Evolutionary conservation across 2,329 filamentous ascomycete genomes (phyloP), one percentile per base, ranked within the genome.

Genomic region (Teratosphaeria gauchensis): DNA sequence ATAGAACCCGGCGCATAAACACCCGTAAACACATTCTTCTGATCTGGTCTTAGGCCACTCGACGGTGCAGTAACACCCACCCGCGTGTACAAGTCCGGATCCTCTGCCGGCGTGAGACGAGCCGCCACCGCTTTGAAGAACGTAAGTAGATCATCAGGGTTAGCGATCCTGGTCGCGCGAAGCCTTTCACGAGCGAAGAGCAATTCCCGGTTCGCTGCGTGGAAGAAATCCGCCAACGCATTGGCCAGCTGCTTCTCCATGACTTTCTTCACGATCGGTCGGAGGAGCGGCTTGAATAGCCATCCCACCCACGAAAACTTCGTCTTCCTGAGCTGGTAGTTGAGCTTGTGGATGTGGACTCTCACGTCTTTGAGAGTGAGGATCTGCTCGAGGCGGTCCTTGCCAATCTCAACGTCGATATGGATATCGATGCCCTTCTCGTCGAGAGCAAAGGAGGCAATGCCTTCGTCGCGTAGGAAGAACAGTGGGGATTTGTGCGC

Each of bases 1-100:
- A 96, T 77, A 72, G 91, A 96, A 0, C 90, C 92, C 0, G 92
- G 92, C 0, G 92, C 87, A 75, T 96, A 96, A 1, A 90, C 82
- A 3, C 88, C 89, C 65, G 85, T 84, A 77, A 97, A 97, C 0
- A 92, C 79, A 32, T 83, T 83, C n/a, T 51, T 42, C 52, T 31
- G 30, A 16, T 35, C 24, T 31, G 35, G 24, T 35, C 54, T 16
- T n/a, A 28, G 6, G 24, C 54, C 54, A 53, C 56, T 38, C 16
- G 80, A 76, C 0, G 81, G 82, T 31, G 82, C 78, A 52, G 82
- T 81, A 9, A 95, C 76, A 1, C 90, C 90, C 16, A 95, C 77
- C 2, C 88, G 78, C 1, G 86, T 80, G 63, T 94, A 87, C 0
- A 95, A 66, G 71, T 95, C 89, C 1, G 89, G 86, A 70, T 94